phyloP scores from a whole-genome alignment of 192 early-diverging fungal species.

The Backusella tarrabulga region DNA sequence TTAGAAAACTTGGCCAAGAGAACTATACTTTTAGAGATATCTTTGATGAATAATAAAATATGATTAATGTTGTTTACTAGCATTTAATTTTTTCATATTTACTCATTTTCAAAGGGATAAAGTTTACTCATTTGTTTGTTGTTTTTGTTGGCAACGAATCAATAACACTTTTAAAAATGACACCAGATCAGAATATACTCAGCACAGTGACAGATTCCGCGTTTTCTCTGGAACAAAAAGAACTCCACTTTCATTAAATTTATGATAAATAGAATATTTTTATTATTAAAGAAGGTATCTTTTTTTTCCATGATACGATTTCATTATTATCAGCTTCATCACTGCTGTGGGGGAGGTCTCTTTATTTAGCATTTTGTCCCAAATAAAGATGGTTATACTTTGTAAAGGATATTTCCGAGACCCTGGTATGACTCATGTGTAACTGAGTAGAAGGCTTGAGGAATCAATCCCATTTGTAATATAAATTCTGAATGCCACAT shows the following conservation, averaged over 20 bases:
- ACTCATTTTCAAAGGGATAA: neutral
- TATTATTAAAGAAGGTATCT: too few relatives aligned
- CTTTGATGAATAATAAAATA: too few relatives aligned
- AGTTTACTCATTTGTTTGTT: neutral
- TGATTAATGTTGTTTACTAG: too few relatives aligned
- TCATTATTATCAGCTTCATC: neutral
- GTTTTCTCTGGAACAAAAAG: neutral
- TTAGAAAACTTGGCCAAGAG: too few relatives aligned
- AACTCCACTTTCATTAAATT: neutral
- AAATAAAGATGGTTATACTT: neutral
- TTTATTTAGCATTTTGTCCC: neutral
- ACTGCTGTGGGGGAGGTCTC: neutral
- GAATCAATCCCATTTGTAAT: neutral
- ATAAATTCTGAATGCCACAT: neutral
- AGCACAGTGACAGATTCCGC: neutral
- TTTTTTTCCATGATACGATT: too few relatives aligned
- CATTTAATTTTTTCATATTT: neutral
- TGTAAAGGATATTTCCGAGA: neutral
- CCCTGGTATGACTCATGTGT: neutral
- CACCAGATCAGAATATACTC: neutral
- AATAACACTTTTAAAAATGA: neutral
- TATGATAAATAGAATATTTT: too few relatives aligned
- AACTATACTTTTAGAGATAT: too few relatives aligned
- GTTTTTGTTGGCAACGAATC: neutral
- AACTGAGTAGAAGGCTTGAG: neutral